Conservation (phyloP, 257 asterid species). For the Oldenlandia corymbosa region DNA sequence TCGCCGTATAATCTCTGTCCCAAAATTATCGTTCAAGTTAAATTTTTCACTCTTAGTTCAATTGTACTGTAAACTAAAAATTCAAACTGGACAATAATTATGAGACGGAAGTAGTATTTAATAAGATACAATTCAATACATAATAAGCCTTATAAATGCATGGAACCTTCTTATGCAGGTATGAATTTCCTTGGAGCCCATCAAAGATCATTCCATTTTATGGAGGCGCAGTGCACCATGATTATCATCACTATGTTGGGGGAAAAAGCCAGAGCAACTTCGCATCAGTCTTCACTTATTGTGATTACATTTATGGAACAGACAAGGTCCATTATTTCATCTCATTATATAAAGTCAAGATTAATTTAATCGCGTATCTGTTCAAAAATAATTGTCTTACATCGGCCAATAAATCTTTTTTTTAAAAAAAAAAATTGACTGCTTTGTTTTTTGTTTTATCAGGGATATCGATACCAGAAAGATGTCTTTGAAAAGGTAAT, state of each 20-base stretch:
- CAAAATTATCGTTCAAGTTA: too few relatives aligned
- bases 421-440: too few relatives aligned
- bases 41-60: too few relatives aligned
- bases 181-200: conserved; percentile 81
- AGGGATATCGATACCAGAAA: conserved; percentile 61
- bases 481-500: conserved; percentile 52
- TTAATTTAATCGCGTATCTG: too few relatives aligned
- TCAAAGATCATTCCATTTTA: conserved; percentile 64
- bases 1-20: too few relatives aligned
- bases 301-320: conserved; percentile 69
- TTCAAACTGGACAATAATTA: too few relatives aligned
- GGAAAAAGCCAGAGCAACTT: conserved; percentile 66
- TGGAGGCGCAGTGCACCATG: conserved; percentile 76
- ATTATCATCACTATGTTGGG: conserved; percentile 76
- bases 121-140: too few relatives aligned
- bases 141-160: too few relatives aligned
- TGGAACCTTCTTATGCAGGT: conserved; percentile 41
- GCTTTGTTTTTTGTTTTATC: neutral
- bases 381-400: too few relatives aligned
- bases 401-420: neutral
- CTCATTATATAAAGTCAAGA: too few relatives aligned
- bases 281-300: conserved; percentile 73
- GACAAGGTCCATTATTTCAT: conserved; percentile 40
- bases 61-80: too few relatives aligned
- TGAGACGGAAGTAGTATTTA: too few relatives aligned